Percentiles rank a stretch among this genome's conserved stretches.
Evolutionary conservation across 1,284 basidiomycete species (phyloP).

Genomic region (Cryptococcus sp.): DNA sequence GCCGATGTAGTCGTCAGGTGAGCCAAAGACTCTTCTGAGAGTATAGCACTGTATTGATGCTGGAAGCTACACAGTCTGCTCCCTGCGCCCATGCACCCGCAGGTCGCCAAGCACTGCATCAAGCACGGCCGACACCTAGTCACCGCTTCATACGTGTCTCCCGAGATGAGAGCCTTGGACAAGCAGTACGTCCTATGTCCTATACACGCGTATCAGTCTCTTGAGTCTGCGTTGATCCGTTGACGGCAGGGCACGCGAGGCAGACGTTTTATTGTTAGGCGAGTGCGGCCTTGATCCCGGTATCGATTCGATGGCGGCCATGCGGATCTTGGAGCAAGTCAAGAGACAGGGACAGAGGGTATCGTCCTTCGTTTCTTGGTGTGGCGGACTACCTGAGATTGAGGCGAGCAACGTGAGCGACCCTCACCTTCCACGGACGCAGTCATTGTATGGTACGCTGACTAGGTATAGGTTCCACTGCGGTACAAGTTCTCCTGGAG

Average conservation of each 20-base stretch:
- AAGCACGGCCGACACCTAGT: constrained; percentile 74
- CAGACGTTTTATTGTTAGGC: constrained; percentile 77
- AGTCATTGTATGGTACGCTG: background rate
- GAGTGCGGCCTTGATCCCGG: constrained; percentile 95
- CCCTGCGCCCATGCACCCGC: constrained; percentile 74
- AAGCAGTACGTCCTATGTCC: constrained; percentile 56
- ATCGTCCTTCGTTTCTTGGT: constrained; percentile 85
- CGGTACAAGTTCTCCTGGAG: constrained; percentile 97
- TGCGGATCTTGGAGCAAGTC: constrained; percentile 68
- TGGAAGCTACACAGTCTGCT: constrained; percentile 62
- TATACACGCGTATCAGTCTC: background rate
- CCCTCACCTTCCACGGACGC: background rate
- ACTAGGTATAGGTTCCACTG: constrained; percentile 60
- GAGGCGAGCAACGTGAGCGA: constrained; percentile 58
- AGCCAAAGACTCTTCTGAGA: constrained; percentile 23
- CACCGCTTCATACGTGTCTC: constrained; percentile 89
- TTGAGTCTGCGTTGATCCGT: background rate
- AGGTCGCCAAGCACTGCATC: constrained; percentile 77
- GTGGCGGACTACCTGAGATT: constrained; percentile 86
- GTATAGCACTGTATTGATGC: background rate
- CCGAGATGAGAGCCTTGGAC: constrained; percentile 72
- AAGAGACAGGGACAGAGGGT: constrained; percentile 65
- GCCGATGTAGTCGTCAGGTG: constrained; percentile 71
- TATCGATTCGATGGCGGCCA: constrained; percentile 86
- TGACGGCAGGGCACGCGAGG: constrained; percentile 62